phyloP scores from a whole-genome alignment of 352 stramenopile genomes.

The Plasmopara viticola region DNA sequence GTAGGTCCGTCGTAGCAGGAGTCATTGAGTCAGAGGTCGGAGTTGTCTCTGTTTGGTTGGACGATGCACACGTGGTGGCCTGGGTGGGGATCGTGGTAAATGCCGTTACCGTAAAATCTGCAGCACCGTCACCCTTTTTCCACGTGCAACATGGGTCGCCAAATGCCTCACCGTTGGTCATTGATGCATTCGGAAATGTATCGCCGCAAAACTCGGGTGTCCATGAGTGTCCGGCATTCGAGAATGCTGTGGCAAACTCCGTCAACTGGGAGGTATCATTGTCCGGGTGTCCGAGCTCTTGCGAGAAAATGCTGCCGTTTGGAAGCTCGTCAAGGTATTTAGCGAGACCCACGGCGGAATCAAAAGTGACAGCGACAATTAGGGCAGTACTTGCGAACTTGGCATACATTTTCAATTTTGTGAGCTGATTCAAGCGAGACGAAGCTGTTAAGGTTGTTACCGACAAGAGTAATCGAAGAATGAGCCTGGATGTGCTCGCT shows the following conservation, averaged over 20 bases:
- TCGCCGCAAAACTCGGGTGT: slow-evolving; percentile 14
- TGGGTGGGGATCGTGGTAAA: slow-evolving; percentile 22
- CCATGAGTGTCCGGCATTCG: slow-evolving; percentile 20
- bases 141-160: slow-evolving; percentile 53
- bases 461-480: too few species aligned
- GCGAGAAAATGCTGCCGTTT: slow-evolving; percentile 33
- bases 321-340: slow-evolving; percentile 31
- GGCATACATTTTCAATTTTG: too few species aligned
- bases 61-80: slow-evolving; percentile 16
- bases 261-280: slow-evolving; percentile 30
- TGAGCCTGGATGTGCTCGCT: too few species aligned
- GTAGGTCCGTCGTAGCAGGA: too few species aligned
- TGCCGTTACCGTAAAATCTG: slow-evolving; percentile 32
- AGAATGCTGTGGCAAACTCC: slow-evolving; percentile 31
- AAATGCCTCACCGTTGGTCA: slow-evolving; percentile 41
- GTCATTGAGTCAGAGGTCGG: slow-evolving; percentile 4
- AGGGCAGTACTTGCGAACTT: too few species aligned
- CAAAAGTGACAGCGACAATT: too few species aligned
- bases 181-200: slow-evolving; percentile 20
- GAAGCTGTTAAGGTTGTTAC: too few species aligned
- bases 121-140: slow-evolving; percentile 20
- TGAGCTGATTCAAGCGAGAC: too few species aligned
- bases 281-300: slow-evolving; percentile 31
- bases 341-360: too few species aligned
- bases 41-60: slow-evolving; percentile 1